phyloP scores from a whole-genome alignment of 2,329 filamentous ascomycete species.

The Colletotrichum karsti region DNA sequence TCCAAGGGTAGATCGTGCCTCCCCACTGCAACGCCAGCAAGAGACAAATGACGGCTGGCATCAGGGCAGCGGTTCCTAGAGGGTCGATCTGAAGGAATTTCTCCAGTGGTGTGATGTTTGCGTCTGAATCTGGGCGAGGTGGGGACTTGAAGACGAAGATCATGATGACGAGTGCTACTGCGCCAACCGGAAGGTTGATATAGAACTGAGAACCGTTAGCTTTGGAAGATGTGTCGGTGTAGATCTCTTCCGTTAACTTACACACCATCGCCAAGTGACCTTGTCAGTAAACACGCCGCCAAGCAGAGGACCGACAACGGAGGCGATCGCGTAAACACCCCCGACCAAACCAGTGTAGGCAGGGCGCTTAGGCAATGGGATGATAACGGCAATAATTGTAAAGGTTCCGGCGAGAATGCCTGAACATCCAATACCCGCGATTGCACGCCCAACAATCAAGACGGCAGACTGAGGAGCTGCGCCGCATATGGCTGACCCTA shows the following conservation, averaged over 20 bases:
- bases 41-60: conserved; percentile 44
- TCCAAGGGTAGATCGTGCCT: conserved; percentile 43
- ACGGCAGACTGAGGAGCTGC: conserved; percentile 39
- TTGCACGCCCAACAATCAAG: conserved; percentile 45
- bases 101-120: neutral
- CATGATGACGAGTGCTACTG: conserved; percentile 33
- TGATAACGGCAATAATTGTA: conserved; percentile 47
- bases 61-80: conserved; percentile 30
- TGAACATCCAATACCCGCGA: conserved; percentile 44
- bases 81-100: conserved; percentile 33
- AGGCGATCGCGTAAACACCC: conserved; percentile 47
- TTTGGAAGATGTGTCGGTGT: neutral
- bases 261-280: conserved; percentile 43
- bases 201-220: conserved; percentile 29
- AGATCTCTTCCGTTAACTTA: too few species aligned
- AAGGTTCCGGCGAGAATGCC: conserved; percentile 43
- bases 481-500: conserved; percentile 35
- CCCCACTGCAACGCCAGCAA: conserved; percentile 55
- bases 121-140: neutral
- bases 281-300: conserved; percentile 38
- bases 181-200: conserved; percentile 39
- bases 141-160: conserved; percentile 34
- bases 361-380: conserved; percentile 41
- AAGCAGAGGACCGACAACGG: conserved; percentile 32
- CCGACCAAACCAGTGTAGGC: conserved; percentile 47